A percentile compares a stretch with the other conserved stretches of the same genome.
Conservation (phyloP, 495 filamentous ascomycete species). For the Penicillium crystallinum region DNA sequence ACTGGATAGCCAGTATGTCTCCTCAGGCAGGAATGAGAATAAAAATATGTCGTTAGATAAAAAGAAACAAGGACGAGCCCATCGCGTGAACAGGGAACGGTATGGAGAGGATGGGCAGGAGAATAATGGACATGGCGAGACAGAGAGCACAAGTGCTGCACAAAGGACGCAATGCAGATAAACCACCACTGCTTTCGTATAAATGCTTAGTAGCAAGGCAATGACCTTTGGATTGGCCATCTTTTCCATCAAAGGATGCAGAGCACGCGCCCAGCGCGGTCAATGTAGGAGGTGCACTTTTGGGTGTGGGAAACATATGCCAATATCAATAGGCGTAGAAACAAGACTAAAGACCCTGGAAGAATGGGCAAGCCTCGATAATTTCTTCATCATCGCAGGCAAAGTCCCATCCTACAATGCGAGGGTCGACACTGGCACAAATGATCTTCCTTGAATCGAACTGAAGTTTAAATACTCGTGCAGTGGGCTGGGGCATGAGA, state of each 20-base stretch:
- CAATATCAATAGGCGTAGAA: not conserved
- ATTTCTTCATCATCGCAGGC: constrained; percentile 83
- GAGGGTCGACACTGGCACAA: constrained; percentile 83
- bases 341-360: constrained; percentile 37
- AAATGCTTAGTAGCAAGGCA: not conserved
- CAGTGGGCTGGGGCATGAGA: not conserved
- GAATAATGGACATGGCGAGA: not conserved
- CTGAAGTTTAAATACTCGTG: constrained; percentile 92
- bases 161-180: not conserved
- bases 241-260: not conserved
- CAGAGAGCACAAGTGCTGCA: too few relatives aligned
- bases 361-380: constrained; percentile 75
- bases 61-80: not conserved
- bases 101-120: not conserved
- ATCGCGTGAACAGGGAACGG: not conserved
- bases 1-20: not conserved
- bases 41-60: not conserved
- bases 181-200: too few relatives aligned
- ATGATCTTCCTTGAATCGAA: constrained; percentile 93
- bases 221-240: not conserved
- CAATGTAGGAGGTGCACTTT: not conserved
- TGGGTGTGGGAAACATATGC: not conserved
- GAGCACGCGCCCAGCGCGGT: not conserved
- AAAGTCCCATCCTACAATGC: constrained; percentile 98
- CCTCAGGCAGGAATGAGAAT: not conserved